Percentiles rank a stretch among this genome's conserved stretches.
Conservation (phyloP, 1,284 basidiomycete species). For the Fistulina hepatica region DNA sequence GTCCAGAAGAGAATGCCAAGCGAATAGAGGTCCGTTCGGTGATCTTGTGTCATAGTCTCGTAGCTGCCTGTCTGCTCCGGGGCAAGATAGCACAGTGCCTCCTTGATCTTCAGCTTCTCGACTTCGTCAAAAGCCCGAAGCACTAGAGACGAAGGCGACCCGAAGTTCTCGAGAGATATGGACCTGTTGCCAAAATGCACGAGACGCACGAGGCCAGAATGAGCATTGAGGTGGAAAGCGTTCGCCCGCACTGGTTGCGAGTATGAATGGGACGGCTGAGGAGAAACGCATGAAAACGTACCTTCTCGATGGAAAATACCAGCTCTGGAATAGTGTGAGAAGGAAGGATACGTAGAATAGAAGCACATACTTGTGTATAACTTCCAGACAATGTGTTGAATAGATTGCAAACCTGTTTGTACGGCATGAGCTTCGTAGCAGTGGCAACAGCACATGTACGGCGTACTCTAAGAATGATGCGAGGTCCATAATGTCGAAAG, state of each 20-base stretch:
- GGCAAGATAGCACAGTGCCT: constrained; percentile 60
- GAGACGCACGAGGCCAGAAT: constrained; percentile 54
- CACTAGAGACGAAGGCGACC: constrained; percentile 57
- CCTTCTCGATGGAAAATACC: constrained; percentile 59
- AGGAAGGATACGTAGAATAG: constrained; percentile 5
- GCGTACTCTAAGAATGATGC: constrained; percentile 61
- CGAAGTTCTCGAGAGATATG: constrained; percentile 56
- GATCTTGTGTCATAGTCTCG: constrained; percentile 57
- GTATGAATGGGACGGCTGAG: background rate
- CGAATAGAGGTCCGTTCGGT: constrained; percentile 60
- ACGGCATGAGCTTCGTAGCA: background rate
- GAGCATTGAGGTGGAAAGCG: constrained; percentile 59
- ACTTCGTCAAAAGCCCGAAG: constrained; percentile 47
- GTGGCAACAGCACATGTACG: background rate
- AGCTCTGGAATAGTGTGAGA: constrained; percentile 23
- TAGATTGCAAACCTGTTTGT: constrained; percentile 57
- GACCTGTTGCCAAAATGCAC: constrained; percentile 71
- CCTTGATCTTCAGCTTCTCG: constrained; percentile 58
- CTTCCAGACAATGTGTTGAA: constrained; percentile 57
- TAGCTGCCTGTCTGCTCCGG: constrained; percentile 66
- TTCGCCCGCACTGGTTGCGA: constrained; percentile 48
- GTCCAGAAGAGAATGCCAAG: constrained; percentile 64
- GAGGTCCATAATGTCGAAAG: constrained; percentile 61
- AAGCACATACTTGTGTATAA: constrained; percentile 46
- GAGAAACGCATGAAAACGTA: constrained; percentile 14